phyloP scores from a whole-genome alignment of 805 yeast species.

The Candida suzukii region DNA sequence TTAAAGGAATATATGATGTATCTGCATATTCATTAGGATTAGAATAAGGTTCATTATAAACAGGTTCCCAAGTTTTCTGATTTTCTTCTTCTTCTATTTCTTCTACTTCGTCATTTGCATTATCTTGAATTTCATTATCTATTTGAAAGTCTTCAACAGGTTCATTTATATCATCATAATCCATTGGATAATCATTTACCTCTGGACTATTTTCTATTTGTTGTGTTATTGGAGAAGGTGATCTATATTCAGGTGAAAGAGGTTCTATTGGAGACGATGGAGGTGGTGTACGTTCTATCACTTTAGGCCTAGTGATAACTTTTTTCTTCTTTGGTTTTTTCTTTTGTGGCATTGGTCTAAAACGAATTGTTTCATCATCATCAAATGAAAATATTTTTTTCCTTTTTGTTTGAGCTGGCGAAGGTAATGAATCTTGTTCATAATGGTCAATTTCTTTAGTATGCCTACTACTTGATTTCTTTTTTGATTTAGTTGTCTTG shows the following conservation, averaged over 20 bases:
- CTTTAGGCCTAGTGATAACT: no score
- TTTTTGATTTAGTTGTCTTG: background rate
- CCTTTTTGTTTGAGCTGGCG: background rate
- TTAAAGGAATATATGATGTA: slow-evolving; percentile 1
- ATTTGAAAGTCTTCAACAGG: no score
- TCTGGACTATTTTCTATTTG: no score
- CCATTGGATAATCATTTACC: background rate
- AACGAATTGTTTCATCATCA: background rate
- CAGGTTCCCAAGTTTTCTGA: background rate
- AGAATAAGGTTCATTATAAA: no score
- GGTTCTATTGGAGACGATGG: no score
- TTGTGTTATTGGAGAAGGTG: no score
- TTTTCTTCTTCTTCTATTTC: background rate
- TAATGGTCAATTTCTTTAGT: background rate
- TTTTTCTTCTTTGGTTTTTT: background rate
- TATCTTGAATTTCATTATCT: no score
- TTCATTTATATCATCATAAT: background rate
- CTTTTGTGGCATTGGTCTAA: background rate
- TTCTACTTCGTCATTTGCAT: slow-evolving; percentile 1
- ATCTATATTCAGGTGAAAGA: no score
- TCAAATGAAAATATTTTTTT: background rate
- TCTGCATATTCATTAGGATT: background rate
- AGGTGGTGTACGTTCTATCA: no score
- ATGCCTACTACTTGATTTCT: background rate
- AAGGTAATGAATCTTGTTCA: background rate